Evolutionary conservation across 768 basidiomycete genomes (phyloP).

Genomic region (Suillus brevipes): DNA sequence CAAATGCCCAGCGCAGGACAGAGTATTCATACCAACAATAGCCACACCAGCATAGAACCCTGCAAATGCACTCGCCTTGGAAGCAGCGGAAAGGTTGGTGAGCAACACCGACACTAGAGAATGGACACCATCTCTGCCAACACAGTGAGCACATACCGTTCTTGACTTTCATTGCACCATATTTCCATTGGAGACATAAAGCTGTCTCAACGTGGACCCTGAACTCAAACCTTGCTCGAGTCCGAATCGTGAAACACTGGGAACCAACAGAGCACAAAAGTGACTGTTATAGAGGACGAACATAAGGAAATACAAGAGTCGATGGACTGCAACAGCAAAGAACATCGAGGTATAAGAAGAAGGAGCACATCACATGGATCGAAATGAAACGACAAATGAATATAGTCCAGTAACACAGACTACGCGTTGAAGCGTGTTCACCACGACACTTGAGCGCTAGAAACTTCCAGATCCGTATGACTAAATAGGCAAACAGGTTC

Average conservation of each 20-base stretch:
- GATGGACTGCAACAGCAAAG: too few species aligned
- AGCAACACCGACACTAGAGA: constrained; percentile 88
- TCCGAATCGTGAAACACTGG: constrained; percentile 96
- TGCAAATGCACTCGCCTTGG: constrained; percentile 84
- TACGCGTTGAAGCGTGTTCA: too few species aligned
- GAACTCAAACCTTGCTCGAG: constrained; percentile 93
- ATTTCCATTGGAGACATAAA: constrained; percentile 99
- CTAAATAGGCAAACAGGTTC: too few species aligned
- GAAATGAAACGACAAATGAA: too few species aligned
- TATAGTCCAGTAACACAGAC: too few species aligned
- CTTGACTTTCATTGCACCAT: constrained; percentile 99
- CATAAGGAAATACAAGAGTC: too few species aligned
- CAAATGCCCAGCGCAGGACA: constrained; percentile 92
- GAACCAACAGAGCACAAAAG: too few species aligned
- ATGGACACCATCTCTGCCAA: constrained; percentile 79
- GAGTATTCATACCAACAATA: constrained; percentile 88
- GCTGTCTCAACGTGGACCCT: constrained; percentile 84
- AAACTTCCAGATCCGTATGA: too few species aligned
- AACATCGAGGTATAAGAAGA: too few species aligned
- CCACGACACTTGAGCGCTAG: too few species aligned
- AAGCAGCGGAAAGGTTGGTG: constrained; percentile 91
- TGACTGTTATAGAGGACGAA: too few species aligned
- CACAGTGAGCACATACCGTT: constrained; percentile 94
- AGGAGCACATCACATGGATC: too few species aligned
- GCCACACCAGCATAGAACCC: constrained; percentile 87